Conservation (phyloP, 768 basidiomycete genomes). For the Termitomyces sp. region DNA sequence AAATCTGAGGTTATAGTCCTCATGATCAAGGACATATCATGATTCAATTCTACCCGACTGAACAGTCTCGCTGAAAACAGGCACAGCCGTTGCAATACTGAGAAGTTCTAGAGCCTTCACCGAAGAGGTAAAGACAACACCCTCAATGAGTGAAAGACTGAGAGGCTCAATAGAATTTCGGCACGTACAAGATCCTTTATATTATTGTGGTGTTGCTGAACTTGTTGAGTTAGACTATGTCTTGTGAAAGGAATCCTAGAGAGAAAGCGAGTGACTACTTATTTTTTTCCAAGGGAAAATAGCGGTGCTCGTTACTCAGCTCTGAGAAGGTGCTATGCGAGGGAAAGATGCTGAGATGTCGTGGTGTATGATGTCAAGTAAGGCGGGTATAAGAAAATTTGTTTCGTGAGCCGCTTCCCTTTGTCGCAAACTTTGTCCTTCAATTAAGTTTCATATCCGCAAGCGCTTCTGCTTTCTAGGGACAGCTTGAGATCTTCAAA, state of each 20-base stretch:
- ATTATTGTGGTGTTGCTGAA: neutral
- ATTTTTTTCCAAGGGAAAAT: neutral
- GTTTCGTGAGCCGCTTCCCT: neutral
- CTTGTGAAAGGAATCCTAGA: neutral
- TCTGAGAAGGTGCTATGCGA: neutral
- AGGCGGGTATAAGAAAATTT: neutral
- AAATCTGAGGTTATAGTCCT: neutral
- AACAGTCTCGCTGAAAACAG: neutral
- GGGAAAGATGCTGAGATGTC: neutral
- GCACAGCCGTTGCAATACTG: neutral
- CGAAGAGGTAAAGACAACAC: neutral
- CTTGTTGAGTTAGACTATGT: neutral
- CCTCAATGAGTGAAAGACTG: neutral
- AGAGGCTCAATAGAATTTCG: neutral
- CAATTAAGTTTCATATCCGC: neutral
- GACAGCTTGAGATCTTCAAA: no score
- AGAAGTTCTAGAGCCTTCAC: no score
- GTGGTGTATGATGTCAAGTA: neutral
- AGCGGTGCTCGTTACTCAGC: neutral
- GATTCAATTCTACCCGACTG: neutral
- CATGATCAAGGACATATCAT: neutral
- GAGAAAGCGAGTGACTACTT: neutral
- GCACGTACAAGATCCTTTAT: neutral
- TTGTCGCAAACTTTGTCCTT: neutral
- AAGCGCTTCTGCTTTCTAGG: neutral